Conservation (phyloP, 768 basidiomycete genomes). For the Boletellus ananiceps region DNA sequence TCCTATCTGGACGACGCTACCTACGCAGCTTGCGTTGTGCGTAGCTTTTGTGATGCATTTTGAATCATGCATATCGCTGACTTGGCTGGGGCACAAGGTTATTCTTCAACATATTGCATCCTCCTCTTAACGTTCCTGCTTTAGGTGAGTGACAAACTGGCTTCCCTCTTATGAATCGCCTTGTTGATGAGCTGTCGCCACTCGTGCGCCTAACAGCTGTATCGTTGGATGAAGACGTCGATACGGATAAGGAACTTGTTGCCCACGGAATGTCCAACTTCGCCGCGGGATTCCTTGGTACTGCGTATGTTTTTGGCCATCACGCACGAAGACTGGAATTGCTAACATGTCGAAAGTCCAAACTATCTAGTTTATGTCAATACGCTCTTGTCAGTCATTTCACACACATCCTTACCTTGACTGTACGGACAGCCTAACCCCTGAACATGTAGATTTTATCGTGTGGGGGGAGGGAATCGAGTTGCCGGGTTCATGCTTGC, state of each 20-base stretch:
- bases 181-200: neutral
- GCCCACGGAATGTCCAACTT: slow-evolving; percentile 92
- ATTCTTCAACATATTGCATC: slow-evolving; percentile 82
- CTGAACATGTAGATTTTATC: slow-evolving; percentile 61
- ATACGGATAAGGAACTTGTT: slow-evolving; percentile 89
- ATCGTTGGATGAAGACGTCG: slow-evolving; percentile 81
- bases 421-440: neutral
- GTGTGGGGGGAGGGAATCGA: slow-evolving; percentile 84
- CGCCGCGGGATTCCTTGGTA: slow-evolving; percentile 72
- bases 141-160: slow-evolving; percentile 46
- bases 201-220: slow-evolving; percentile 50
- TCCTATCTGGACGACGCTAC: slow-evolving; percentile 77
- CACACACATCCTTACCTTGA: neutral
- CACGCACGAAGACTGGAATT: neutral
- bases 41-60: slow-evolving; percentile 28
- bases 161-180: neutral
- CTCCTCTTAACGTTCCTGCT: slow-evolving; percentile 86
- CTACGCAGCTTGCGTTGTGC: slow-evolving; percentile 89
- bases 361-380: slow-evolving; percentile 90
- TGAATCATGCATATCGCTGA: slow-evolving; percentile 5
- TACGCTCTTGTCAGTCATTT: slow-evolving; percentile 57
- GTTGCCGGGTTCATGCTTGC: slow-evolving; percentile 85
- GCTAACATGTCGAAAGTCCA: slow-evolving; percentile 42
- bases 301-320: slow-evolving; percentile 52
- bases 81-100: slow-evolving; percentile 42